Evolutionary conservation across 805 yeast species (phyloP).

Genomic region (Saccharomycopsis selenospora): DNA sequence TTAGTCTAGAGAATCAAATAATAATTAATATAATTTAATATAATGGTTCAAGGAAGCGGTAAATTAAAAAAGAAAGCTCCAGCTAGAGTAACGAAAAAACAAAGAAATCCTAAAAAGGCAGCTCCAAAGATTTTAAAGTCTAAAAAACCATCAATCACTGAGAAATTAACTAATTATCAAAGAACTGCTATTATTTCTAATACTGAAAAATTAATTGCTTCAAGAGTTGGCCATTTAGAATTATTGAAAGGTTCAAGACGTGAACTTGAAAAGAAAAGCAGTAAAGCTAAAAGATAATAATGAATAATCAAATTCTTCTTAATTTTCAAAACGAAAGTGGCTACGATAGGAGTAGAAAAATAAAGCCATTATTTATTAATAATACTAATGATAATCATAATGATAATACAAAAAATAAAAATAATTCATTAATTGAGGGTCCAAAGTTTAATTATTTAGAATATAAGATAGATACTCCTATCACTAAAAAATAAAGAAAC

Average conservation of each 20-base stretch:
- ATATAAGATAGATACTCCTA: not conserved
- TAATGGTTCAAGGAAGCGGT: constrained; percentile 41
- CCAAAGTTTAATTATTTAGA: not conserved
- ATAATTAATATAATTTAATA: not conserved
- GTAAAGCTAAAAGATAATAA: constrained; percentile 29
- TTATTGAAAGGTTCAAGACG: constrained; percentile 85
- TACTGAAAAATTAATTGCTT: constrained; percentile 81
- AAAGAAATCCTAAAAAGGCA: constrained; percentile 33
- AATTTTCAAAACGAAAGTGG: too few species aligned
- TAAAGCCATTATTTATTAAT: not conserved
- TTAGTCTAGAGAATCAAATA: not conserved
- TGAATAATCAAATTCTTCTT: too few species aligned
- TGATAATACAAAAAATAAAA: not conserved
- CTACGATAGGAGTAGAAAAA: not conserved
- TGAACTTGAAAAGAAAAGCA: constrained; percentile 59
- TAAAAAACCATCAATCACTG: constrained; percentile 29
- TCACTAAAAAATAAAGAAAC: not conserved
- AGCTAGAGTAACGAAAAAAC: constrained; percentile 39
- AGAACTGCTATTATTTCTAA: constrained; percentile 24
- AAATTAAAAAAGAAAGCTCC: constrained; percentile 34
- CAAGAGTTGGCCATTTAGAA: constrained; percentile 92
- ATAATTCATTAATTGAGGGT: not conserved
- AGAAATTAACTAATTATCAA: constrained; percentile 11
- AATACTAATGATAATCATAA: too few species aligned
- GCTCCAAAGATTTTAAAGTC: constrained; percentile 38